Percentiles rank a stretch among this genome's conserved stretches.
phyloP scores from a whole-genome alignment of 139 green algal species.

The Zygnema cylindricum region DNA sequence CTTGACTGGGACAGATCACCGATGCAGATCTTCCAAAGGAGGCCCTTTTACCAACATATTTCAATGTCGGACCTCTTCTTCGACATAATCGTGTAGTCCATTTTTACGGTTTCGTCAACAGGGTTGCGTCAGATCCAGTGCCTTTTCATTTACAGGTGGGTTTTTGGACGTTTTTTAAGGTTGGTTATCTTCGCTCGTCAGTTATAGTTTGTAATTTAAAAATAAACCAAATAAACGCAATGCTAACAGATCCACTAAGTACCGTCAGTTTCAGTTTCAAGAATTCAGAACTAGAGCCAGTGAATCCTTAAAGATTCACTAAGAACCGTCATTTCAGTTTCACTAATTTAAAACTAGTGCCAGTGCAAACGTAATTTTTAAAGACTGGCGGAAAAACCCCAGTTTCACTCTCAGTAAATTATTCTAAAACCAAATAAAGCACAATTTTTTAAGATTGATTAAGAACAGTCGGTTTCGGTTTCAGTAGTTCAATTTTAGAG shows the following conservation, averaged over 20 bases:
- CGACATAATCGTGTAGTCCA: constrained; percentile 35
- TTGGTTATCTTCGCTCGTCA: background rate
- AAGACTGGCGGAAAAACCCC: no score
- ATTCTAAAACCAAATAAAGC: no score
- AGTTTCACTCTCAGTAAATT: no score
- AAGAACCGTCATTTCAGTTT: no score
- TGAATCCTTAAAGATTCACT: background rate
- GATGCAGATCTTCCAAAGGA: constrained; percentile 19
- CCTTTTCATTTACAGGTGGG: constrained; percentile 36
- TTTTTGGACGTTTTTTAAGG: background rate
- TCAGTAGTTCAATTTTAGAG: no score
- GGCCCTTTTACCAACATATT: background rate
- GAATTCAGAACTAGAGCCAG: background rate
- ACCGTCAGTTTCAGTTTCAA: background rate
- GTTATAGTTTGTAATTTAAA: no score
- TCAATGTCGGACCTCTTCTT: constrained; percentile 30
- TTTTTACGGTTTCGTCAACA: constrained; percentile 50
- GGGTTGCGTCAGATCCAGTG: constrained; percentile 51
- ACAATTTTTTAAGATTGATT: no score
- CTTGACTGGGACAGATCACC: constrained; percentile 14
- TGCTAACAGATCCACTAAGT: no score
- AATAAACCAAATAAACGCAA: no score
- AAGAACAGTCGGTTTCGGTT: no score
- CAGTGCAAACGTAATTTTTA: no score
- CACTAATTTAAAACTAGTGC: no score